Conservation (phyloP, 345 rosid species). For the Xanthoceras sorbifolium region DNA sequence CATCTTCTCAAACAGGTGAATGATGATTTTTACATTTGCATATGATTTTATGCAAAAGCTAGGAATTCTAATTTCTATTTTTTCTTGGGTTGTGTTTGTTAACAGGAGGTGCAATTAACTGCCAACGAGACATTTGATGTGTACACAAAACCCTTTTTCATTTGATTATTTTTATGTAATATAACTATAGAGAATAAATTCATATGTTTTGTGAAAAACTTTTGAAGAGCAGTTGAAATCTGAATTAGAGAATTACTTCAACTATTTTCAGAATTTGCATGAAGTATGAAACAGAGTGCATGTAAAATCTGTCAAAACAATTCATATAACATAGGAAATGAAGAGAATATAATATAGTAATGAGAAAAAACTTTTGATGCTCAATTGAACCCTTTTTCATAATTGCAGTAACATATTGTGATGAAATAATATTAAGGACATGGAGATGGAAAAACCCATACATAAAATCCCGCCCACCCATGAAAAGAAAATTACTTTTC, state of each 20-base stretch:
- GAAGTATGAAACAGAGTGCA: too few species aligned
- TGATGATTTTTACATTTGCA: not conserved
- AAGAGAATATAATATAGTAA: too few species aligned
- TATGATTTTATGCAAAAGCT: too few species aligned
- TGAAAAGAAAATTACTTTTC: slow-evolving; percentile 34
- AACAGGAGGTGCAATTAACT: slow-evolving; percentile 83
- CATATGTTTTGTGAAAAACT: too few species aligned
- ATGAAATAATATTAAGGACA: slow-evolving; percentile 23
- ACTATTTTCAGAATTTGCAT: too few species aligned
- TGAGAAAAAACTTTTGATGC: slow-evolving; percentile 14
- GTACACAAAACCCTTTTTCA: slow-evolving; percentile 63
- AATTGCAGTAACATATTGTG: slow-evolving; percentile 23
- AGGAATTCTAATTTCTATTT: not conserved
- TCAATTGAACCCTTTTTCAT: slow-evolving; percentile 28
- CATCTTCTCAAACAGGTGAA: slow-evolving; percentile 64
- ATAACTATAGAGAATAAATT: too few species aligned
- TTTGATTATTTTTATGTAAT: slow-evolving; percentile 37
- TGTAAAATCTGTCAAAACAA: too few species aligned
- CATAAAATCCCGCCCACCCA: slow-evolving; percentile 23
- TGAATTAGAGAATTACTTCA: too few species aligned
- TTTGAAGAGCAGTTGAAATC: too few species aligned
- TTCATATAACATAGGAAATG: too few species aligned
- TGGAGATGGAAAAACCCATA: slow-evolving; percentile 32
- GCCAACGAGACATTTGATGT: slow-evolving; percentile 76
- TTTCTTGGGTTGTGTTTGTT: too few species aligned